These are phyloP conservation scores for Phytophthora quininea DNA, from an alignment of 352 stramenopile genomes.

Conservation along the genomic window DNA sequence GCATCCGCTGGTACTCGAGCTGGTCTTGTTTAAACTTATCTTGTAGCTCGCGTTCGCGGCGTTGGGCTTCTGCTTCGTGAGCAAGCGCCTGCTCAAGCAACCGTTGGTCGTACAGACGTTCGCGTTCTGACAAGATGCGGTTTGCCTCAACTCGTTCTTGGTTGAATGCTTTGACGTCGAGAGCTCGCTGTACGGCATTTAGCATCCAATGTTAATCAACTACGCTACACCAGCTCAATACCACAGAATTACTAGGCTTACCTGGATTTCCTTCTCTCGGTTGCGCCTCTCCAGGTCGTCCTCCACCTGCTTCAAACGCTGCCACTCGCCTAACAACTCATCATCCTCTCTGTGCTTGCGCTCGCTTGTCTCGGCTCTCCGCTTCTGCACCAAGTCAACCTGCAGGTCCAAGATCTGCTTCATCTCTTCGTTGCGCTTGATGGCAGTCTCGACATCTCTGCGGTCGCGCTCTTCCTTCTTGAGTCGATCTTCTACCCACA, in stretches of 20 bases:
- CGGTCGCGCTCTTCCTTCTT: constrained; percentile 81
- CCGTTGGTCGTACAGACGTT: constrained; percentile 67
- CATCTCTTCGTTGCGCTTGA: constrained; percentile 71
- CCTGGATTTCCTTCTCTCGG: constrained; percentile 61
- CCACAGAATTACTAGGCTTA: constrained; percentile 8
- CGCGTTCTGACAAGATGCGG: constrained; percentile 46
- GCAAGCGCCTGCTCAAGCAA: constrained; percentile 64
- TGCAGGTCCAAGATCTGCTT: constrained; percentile 81
- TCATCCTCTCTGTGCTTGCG: constrained; percentile 52
- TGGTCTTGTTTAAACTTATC: constrained; percentile 74
- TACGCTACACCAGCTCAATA: neutral
- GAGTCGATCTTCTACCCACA: constrained; percentile 74
- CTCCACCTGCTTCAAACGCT: constrained; percentile 63
- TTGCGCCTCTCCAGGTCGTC: constrained; percentile 60
- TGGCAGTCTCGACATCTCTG: constrained; percentile 48
- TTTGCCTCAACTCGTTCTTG: constrained; percentile 64
- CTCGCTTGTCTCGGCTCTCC: constrained; percentile 40
- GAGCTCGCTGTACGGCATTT: constrained; percentile 40
- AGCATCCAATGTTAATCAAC: neutral
- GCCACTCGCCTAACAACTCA: constrained; percentile 67
- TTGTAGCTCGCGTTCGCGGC: constrained; percentile 63
- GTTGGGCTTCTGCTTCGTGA: constrained; percentile 66
- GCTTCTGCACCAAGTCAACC: constrained; percentile 65
- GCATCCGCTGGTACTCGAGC: constrained; percentile 76
- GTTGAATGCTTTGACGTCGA: constrained; percentile 81